These are phyloP conservation scores for Dryadomyces sulphureus DNA, from an alignment of 2,329 filamentous ascomycete species.

Conservation along the genomic window DNA sequence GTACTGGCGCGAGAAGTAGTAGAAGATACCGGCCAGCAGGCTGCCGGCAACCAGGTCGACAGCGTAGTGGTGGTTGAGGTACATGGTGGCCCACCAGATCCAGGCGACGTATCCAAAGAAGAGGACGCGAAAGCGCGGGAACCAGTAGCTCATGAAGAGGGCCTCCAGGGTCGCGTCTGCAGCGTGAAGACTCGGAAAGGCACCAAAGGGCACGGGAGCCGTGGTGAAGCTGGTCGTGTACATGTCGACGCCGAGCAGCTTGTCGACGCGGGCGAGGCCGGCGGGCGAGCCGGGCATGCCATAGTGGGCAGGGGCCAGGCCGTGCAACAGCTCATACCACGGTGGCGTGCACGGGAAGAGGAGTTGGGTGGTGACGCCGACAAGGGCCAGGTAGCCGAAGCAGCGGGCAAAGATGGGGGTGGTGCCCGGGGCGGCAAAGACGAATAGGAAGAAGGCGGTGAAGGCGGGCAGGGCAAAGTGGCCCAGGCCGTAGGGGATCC, in stretches of 20 bases:
- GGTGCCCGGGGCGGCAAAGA: conserved; percentile 77
- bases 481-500: conserved; percentile 83
- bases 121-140: conserved; percentile 65
- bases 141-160: conserved; percentile 84
- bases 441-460: conserved; percentile 64
- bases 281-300: conserved; percentile 81
- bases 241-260: conserved; percentile 77
- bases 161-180: conserved; percentile 80
- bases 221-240: conserved; percentile 88
- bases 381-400: conserved; percentile 86
- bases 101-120: conserved; percentile 78
- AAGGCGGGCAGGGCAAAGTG: conserved; percentile 81
- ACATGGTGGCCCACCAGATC: conserved; percentile 99
- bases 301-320: conserved; percentile 81
- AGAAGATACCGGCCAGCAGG: conserved; percentile 61
- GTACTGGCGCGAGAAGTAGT: conserved; percentile 65
- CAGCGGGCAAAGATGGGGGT: conserved; percentile 71
- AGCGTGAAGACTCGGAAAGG: conserved; percentile 86
- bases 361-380: conserved; percentile 77
- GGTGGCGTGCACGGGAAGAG: conserved; percentile 87
- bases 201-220: conserved; percentile 84
- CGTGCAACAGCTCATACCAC: conserved; percentile 93
- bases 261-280: conserved; percentile 75
- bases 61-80: conserved; percentile 92
- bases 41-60: conserved; percentile 81